These are phyloP conservation scores for Lichina pygmaea DNA, from an alignment of 495 filamentous ascomycete species.

Conservation along the genomic window DNA sequence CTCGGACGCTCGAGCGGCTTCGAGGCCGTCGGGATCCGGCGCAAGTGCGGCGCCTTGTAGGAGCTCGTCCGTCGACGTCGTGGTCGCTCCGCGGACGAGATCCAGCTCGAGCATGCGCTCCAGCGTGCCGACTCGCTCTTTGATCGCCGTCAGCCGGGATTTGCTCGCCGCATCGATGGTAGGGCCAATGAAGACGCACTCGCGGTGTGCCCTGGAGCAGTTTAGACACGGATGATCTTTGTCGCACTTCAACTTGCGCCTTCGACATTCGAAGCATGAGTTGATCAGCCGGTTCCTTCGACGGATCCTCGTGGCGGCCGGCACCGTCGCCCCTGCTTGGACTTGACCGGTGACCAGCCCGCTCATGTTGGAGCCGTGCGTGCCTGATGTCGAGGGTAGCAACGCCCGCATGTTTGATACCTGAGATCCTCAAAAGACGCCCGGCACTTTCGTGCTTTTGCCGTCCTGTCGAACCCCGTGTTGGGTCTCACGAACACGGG, in stretches of 20 bases:
- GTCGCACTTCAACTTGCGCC: conserved; percentile 59
- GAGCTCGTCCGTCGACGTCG: not conserved
- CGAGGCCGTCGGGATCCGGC: conserved; percentile 17
- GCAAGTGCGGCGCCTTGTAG: conserved; percentile 9
- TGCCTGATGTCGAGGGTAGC: too few relatives aligned
- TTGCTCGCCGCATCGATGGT: conserved; percentile 32
- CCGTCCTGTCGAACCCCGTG: too few relatives aligned
- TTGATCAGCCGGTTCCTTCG: conserved; percentile 42
- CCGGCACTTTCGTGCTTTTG: too few relatives aligned
- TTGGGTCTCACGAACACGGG: too few relatives aligned
- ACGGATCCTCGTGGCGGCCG: conserved; percentile 15
- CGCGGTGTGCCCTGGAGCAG: conserved; percentile 30
- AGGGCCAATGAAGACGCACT: conserved; percentile 37
- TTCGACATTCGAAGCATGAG: conserved; percentile 43
- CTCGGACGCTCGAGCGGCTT: too few relatives aligned
- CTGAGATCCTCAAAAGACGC: too few relatives aligned
- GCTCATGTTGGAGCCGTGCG: too few relatives aligned
- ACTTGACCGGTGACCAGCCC: too few relatives aligned
- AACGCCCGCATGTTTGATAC: too few relatives aligned
- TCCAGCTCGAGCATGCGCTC: conserved; percentile 34
- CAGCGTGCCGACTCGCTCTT: conserved; percentile 38
- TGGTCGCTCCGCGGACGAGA: conserved; percentile 12
- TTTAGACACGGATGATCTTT: conserved; percentile 46
- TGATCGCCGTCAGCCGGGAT: conserved; percentile 34
- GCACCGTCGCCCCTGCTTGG: not conserved